These are phyloP conservation scores for Bipolaris oryzae DNA, from an alignment of 2,329 filamentous ascomycete genomes.

Conservation along the genomic window DNA sequence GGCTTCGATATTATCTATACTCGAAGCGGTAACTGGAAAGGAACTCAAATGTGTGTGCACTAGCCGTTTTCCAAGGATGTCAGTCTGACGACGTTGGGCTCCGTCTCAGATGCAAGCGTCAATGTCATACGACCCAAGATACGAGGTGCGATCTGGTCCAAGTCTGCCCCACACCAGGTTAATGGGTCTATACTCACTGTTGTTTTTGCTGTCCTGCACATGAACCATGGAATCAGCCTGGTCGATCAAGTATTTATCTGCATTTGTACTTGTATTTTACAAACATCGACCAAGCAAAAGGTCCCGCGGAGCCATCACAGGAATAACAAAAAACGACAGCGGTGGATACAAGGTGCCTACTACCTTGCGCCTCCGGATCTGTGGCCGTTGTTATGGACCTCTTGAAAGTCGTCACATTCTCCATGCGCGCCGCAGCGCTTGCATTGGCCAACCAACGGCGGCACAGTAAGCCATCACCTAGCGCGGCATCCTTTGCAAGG, in stretches of 20 bases:
- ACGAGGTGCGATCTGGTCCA: neutral
- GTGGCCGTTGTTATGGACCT: neutral
- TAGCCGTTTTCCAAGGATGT: neutral
- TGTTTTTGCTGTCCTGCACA: neutral
- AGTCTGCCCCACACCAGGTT: neutral
- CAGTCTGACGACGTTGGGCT: neutral
- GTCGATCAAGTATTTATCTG: neutral
- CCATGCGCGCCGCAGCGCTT: conserved; percentile 14
- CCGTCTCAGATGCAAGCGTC: conserved; percentile 3
- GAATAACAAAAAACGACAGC: neutral
- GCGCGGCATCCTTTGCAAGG: neutral
- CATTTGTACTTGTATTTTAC: neutral
- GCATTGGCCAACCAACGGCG: conserved; percentile 4
- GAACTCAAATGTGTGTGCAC: neutral
- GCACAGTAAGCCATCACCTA: conserved; percentile 1
- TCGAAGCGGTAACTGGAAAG: neutral
- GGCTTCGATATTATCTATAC: neutral
- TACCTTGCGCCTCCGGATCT: neutral
- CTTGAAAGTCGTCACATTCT: neutral
- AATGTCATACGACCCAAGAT: conserved; percentile 8
- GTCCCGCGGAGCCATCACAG: neutral
- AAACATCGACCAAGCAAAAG: neutral
- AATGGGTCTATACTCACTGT: neutral
- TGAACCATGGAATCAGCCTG: neutral
- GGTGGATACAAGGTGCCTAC: neutral